Evolutionary conservation across 192 early-diverging fungal species (phyloP).

Genomic region (Lunasporangiospora selenospora): DNA sequence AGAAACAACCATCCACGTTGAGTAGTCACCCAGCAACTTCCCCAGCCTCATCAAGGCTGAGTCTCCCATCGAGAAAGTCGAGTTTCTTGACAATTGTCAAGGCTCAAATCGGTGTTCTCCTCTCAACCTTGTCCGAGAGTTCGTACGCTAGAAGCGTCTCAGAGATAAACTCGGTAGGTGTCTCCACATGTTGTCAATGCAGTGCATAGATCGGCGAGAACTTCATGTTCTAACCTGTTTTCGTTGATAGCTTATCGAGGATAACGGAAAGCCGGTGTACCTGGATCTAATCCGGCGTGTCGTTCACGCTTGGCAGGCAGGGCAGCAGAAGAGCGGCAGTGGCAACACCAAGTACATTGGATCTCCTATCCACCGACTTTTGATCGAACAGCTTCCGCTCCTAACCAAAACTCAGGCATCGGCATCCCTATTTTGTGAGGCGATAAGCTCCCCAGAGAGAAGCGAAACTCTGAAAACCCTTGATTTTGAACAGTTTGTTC

Average conservation of each 20-base stretch:
- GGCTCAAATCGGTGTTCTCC: slow-evolving; percentile 61
- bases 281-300: slow-evolving; percentile 56
- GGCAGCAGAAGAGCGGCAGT: slow-evolving; percentile 17
- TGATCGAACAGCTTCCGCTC: slow-evolving; percentile 46
- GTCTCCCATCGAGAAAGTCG: slow-evolving; percentile 52
- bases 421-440: slow-evolving; percentile 51
- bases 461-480: slow-evolving; percentile 53
- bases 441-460: slow-evolving; percentile 51
- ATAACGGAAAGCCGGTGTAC: slow-evolving; percentile 58
- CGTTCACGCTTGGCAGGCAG: slow-evolving; percentile 43
- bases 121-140: slow-evolving; percentile 59
- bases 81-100: slow-evolving; percentile 62
- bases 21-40: slow-evolving; percentile 50
- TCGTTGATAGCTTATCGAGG: slow-evolving; percentile 50
- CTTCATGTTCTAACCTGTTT: not conserved
- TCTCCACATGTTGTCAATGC: not conserved
- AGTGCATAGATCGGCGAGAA: not conserved
- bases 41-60: slow-evolving; percentile 53
- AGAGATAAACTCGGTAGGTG: slow-evolving; percentile 59
- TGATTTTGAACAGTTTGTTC: slow-evolving; percentile 49
- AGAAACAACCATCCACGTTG: slow-evolving; percentile 46
- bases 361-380: slow-evolving; percentile 49
- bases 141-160: slow-evolving; percentile 56
- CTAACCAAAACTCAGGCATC: slow-evolving; percentile 42
- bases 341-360: slow-evolving; percentile 18